Conservation (phyloP, 2,329 filamentous ascomycete species). For the Talaromyces sp. region DNA sequence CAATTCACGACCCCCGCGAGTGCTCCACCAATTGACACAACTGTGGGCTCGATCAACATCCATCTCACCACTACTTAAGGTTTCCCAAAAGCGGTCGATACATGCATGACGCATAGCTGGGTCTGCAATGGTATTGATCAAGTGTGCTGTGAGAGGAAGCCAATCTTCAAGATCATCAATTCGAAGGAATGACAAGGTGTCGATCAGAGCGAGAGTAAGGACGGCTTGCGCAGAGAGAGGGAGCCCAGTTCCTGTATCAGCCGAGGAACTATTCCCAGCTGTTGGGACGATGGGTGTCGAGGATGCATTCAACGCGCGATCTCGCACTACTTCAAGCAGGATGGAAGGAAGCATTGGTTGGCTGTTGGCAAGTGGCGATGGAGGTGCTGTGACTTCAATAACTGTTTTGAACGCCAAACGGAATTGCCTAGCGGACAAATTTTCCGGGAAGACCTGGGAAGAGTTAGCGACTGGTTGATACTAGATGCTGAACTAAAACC, state of each 20-base stretch:
- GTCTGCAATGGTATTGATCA: constrained; percentile 67
- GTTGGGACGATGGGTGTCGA: constrained; percentile 51
- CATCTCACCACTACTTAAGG: constrained; percentile 80
- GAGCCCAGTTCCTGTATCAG: constrained; percentile 36
- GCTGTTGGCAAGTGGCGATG: constrained; percentile 70
- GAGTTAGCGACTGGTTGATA: background rate
- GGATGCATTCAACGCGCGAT: constrained; percentile 62
- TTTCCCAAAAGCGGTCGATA: constrained; percentile 75
- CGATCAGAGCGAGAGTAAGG: constrained; percentile 74
- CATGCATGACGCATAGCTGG: constrained; percentile 64
- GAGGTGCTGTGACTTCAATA: constrained; percentile 78
- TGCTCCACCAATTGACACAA: constrained; percentile 85
- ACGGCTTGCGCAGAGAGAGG: constrained; percentile 73
- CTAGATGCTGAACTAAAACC: constrained; percentile 13
- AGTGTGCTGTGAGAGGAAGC: constrained; percentile 70
- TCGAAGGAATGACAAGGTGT: constrained; percentile 74
- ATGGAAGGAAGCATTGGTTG: constrained; percentile 80
- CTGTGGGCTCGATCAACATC: constrained; percentile 80
- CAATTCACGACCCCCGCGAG: constrained; percentile 61
- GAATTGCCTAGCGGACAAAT: constrained; percentile 82
- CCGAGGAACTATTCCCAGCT: constrained; percentile 34
- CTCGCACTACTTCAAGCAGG: constrained; percentile 74
- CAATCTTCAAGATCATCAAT: constrained; percentile 75
- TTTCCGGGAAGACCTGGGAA: constrained; percentile 68
- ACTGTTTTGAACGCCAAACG: constrained; percentile 84